Evolutionary conservation across 2,329 filamentous ascomycete species (phyloP).

Genomic region (Dactylella cylindrospora): DNA sequence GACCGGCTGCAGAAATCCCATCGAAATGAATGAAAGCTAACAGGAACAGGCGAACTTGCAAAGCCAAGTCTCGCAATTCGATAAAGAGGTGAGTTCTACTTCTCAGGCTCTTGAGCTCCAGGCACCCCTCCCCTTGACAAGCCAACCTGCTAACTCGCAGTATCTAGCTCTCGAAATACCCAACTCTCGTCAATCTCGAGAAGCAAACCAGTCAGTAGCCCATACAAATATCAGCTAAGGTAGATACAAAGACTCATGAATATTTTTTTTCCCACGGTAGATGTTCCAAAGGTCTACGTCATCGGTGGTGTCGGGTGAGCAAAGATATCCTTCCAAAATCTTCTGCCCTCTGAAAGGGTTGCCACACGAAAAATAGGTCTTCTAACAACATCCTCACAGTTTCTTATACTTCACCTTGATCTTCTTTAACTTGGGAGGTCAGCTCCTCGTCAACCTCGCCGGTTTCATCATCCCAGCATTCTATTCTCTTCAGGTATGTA

Average conservation of each 20-base stretch:
- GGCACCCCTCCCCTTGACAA: constrained; percentile 1
- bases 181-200: constrained; percentile 79
- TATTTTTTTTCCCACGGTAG: constrained; percentile 23
- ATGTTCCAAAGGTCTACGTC: constrained; percentile 81
- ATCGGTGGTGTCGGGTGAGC: constrained; percentile 66
- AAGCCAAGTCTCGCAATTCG: constrained; percentile 74
- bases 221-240: neutral
- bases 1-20: too few relatives aligned
- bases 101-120: neutral
- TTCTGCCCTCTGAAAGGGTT: constrained; percentile 1
- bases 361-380: constrained; percentile 5
- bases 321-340: constrained; percentile 7
- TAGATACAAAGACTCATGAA: constrained; percentile 12
- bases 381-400: constrained; percentile 31
- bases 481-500: constrained; percentile 65
- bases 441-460: constrained; percentile 82
- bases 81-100: constrained; percentile 72
- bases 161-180: constrained; percentile 78
- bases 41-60: constrained; percentile 53
- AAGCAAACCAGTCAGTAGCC: constrained; percentile 63
- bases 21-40: constrained; percentile 3
- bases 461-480: constrained; percentile 81
- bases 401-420: constrained; percentile 87
- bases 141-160: constrained; percentile 14
- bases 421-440: constrained; percentile 87